Base-by-base conservation (phyloP, 805 yeast species). In the Scheffersomyces stipitis region DNA sequence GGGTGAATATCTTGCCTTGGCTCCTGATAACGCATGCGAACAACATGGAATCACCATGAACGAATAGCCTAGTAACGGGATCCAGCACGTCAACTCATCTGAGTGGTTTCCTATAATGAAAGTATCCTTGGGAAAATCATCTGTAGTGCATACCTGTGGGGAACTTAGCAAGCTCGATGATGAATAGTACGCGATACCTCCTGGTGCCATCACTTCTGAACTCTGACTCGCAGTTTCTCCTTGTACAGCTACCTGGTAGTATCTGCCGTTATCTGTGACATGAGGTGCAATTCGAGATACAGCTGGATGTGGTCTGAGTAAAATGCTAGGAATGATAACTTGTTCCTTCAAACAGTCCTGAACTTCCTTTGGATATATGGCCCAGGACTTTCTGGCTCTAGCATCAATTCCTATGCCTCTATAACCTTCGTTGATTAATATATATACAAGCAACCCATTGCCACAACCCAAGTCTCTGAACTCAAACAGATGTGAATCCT, bases 401-500 rank as follows among this genome's bases (percentile, higher is more conserved):
- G 96, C 96, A 64, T 91, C 98, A 17, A 90, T 80, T 10, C 98
- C 98, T 26, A 73, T 58, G 3, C 98, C 97, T 24, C 53, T 65
- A 49, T 77, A 86, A 0, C 97, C 97, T 62, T 91, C 98, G 69
- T 69, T 66, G 5, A 75, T 64, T 33, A 91, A 66, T 18, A 91
- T 76, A 49, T 86, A 77, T 8, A 87, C 95, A 30, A 91, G 62
- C 12, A 87, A 69, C 6, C 98, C 98, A 62, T 91, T 91, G 5
- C 98, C 98, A 64, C 98, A 91, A 0, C 98, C 98, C 36, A 91
- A 59, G 63, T 91, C 98, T 46, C 91, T 73, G 56, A 90, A 91
- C 49, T 81, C 82, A 49, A 84, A 80, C 3, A 63, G 64, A 23
- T 54, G 58, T 15, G 62, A 61, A 45, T 74, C 75, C 30, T 75